Conservation (phyloP, 2,329 filamentous ascomycete genomes). For the Colletotrichum cordylinicola region DNA sequence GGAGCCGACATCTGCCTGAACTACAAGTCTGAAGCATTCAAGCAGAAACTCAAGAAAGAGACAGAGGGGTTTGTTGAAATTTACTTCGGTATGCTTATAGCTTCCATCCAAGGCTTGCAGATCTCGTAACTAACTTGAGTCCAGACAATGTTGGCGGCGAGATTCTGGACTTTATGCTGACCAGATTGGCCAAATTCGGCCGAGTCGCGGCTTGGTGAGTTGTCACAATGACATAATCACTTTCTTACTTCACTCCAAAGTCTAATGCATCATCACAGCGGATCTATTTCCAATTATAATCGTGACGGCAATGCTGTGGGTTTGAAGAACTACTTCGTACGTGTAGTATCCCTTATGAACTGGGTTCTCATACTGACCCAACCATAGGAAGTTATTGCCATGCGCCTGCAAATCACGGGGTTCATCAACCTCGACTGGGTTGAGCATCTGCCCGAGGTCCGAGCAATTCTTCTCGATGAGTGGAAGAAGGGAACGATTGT, state of each 20-base stretch:
- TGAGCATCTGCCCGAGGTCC: not conserved
- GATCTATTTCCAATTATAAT: not conserved
- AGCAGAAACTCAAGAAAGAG: not conserved
- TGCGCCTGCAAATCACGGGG: not conserved
- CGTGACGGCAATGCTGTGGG: not conserved
- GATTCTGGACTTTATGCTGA: not conserved
- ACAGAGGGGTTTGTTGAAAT: not conserved
- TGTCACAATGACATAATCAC: accelerated
- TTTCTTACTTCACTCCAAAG: not conserved
- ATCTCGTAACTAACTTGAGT: not conserved
- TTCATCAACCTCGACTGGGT: not conserved
- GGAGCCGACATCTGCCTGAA: not conserved
- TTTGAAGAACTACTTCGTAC: not conserved
- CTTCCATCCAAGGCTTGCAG: accelerated
- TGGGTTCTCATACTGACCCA: not conserved
- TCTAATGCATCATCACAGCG: not conserved
- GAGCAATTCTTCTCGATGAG: not conserved
- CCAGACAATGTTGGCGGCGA: not conserved
- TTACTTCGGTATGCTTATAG: not conserved
- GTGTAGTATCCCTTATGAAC: accelerated
- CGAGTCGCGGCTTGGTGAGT: not conserved
- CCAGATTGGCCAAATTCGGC: not conserved
- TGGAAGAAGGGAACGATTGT: not conserved
- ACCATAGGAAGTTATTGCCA: not conserved
- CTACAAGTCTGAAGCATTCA: not conserved